A percentile compares a stretch with the other conserved stretches of the same genome.
Evolutionary conservation across 2,329 filamentous ascomycete species (phyloP).

Genomic region (Mollisiaceae sp.): DNA sequence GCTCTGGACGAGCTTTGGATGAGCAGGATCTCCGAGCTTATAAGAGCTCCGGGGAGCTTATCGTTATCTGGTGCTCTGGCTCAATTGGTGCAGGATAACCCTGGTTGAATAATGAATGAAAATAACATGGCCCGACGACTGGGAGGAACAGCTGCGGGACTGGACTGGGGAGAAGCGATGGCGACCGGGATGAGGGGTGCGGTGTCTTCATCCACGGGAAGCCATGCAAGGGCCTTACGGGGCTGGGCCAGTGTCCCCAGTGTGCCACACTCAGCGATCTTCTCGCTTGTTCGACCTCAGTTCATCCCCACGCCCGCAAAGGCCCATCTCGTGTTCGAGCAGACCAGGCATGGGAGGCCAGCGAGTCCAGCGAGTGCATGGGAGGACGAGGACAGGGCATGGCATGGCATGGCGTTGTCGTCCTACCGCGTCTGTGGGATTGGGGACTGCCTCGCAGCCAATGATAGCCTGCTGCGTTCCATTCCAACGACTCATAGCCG

Average conservation of each 20-base stretch:
- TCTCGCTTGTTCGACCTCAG: not conserved
- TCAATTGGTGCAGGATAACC: conserved; percentile 17
- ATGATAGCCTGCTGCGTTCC: not conserved
- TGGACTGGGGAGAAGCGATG: not conserved
- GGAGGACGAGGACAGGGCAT: not conserved
- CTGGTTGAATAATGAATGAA: conserved; percentile 25
- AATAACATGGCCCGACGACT: conserved; percentile 21
- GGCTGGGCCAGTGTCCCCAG: not conserved
- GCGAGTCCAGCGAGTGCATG: not conserved
- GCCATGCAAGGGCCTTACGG: conserved; percentile 5
- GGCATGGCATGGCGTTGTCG: not conserved
- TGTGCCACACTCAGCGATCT: conserved; percentile 5
- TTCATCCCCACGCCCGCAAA: conserved; percentile 5
- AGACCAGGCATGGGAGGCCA: not conserved
- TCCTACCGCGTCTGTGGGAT: not conserved
- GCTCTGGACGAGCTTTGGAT: conserved; percentile 6
- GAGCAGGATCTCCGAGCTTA: conserved; percentile 15
- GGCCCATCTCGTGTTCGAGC: not conserved
- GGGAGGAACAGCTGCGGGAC: conserved; percentile 14
- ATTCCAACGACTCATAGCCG: not conserved
- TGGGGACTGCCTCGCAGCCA: not conserved
- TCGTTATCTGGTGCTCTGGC: conserved; percentile 22
- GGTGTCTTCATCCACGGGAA: not conserved
- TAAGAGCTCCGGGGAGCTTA: conserved; percentile 22
- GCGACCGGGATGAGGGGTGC: not conserved